Base-by-base conservation (phyloP, 306 rosid genomes). In the Psophocarpus tetragonolobus region DNA sequence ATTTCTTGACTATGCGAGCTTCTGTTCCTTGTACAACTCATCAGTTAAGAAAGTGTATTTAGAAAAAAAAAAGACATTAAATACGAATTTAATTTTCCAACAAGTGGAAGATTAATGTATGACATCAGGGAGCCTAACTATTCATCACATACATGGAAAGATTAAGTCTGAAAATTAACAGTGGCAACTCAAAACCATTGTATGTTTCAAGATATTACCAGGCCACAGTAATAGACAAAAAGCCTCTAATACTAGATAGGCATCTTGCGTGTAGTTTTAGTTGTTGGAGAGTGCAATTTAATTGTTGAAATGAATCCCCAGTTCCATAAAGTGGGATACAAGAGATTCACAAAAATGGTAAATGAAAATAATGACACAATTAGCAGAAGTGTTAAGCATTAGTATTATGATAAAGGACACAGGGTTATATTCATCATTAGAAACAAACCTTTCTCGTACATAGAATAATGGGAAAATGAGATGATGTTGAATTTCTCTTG, bases 371-470 rank as follows among this genome's bases (percentile, higher is more conserved):
- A n/a, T 13, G 44, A 29, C 3, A 68, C 26, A 14, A 56, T 57
- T 58, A 12, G 65, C 36, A 5, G 18, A 58, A 27, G 65, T 10
- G 23, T 24, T 23, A 54, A 54, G 62, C 32, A 23, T 54, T 11
- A 54, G 32, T 54, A 23, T 54, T 4, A 11, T 1, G 33, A 54
- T 54, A 54, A 11, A 23, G 0, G 32, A 23, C n/a, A 54, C 3
- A 24, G 4, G n/a, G 32, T 54, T 53, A 58, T 29, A 60, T 60
- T 60, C 12, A 60, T 60, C 5, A 14, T 60, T 60, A 15, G 18
- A 80, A 47, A 76, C 86, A 39, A 83, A 94, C 98, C 98, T 90
- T 90, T 82, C 70, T 83, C 35, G 48, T 41, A 64, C 94, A 89
- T 36, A 94, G 88, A 84, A 94, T 82, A 85, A 92, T 83, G 53